A percentile compares a stretch with the other conserved stretches of the same genome.
phyloP scores from a whole-genome alignment of 148 eudicot genomes.

The Arctostaphylos glauca region DNA sequence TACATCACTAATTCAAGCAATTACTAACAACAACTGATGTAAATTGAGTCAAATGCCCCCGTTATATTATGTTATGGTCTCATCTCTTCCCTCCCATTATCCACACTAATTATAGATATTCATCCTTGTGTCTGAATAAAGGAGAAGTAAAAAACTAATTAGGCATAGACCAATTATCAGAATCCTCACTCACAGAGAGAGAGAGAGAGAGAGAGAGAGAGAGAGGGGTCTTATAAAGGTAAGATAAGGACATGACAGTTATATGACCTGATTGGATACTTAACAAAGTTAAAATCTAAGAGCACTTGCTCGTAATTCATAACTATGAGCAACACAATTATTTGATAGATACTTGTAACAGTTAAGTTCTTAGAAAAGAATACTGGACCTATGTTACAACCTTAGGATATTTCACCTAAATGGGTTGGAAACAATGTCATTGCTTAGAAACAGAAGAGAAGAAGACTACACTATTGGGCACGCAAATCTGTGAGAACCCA shows the following conservation, averaged over 20 bases:
- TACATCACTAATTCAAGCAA: neutral
- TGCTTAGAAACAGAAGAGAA: constrained; percentile 20
- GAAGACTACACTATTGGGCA: constrained; percentile 34
- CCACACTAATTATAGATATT: neutral
- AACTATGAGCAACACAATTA: neutral
- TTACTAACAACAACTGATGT: neutral
- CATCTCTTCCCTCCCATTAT: neutral
- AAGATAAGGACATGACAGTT: neutral
- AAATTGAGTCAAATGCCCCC: constrained; percentile 1
- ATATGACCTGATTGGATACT: neutral
- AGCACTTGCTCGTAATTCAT: neutral
- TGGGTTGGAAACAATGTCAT: constrained; percentile 15
- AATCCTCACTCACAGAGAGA: neutral
- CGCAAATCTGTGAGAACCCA: constrained; percentile 47
- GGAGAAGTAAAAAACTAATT: neutral
- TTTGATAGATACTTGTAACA: neutral
- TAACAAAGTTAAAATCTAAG: neutral
- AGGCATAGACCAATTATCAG: neutral
- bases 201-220: neutral
- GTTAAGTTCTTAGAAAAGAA: neutral
- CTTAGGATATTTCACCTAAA: neutral
- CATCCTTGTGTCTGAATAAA: constrained; percentile 10
- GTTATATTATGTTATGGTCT: neutral
- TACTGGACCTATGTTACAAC: neutral
- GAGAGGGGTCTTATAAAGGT: neutral